Base-by-base conservation (phyloP, 164 flowering plant species). In the Magnolia officinalis region DNA sequence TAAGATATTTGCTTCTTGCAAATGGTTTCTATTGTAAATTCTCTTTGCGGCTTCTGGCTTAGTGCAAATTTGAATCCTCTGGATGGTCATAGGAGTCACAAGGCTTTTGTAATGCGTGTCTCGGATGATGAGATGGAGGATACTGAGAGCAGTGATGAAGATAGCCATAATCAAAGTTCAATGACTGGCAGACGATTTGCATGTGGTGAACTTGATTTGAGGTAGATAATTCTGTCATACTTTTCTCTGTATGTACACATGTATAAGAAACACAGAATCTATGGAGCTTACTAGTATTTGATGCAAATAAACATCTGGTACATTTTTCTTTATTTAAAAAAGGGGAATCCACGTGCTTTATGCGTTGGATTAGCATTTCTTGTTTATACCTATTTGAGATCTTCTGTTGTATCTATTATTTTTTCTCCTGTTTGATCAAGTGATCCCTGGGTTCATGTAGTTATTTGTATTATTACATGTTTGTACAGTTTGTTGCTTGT, bases 121-220 rank as follows among this genome's bases (percentile, higher is more conserved):
- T 52, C 80, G 10, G 82, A 80, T 61, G 74, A 78, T 59, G 83
- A 78, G 58, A 50, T 72, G 26, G 73, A 67, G n/a, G 75, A 75
- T 58, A 18, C 11, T 11, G 78, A 67, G 2, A 67, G 74, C 51
- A 73, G 74, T 4, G 70, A 18, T 59, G 78, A 71, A 50, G 73
- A 80, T 45, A 50, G 1, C 16, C 67, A 2, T 23, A 64, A 18
- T 31, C 51, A 16, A 4, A 74, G 63, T 21, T 49, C 52, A 24
- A 67, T 81, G 16, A 66, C 66, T 0, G 83, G 81, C 20, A 84
- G 64, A 11, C 82, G 89, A 37, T 91, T 92, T 66, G n/a, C 78
- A 70, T 91, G 85, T 72, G n/a, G 24, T 74, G 76, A 75, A 26
- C 74, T 73, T 21, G 74, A 76, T 68, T n/a, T 21, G 37, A 81